These are phyloP conservation scores for Dioszegia hungarica DNA, from an alignment of 768 basidiomycete genomes.

Conservation along the genomic window DNA sequence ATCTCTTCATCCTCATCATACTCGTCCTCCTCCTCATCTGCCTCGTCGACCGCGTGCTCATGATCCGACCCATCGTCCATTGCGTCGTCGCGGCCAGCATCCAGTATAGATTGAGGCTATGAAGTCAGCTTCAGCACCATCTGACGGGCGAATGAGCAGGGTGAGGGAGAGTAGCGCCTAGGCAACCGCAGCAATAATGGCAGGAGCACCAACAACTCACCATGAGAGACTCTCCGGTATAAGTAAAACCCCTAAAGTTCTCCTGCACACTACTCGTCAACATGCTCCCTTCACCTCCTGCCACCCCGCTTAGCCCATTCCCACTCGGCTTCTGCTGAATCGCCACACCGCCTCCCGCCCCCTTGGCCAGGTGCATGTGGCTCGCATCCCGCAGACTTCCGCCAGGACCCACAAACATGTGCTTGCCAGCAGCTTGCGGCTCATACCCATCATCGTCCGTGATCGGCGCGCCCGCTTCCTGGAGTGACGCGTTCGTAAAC, in stretches of 20 bases:
- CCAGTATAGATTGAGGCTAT: slow-evolving; percentile 40
- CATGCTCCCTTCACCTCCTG: slow-evolving; percentile 54
- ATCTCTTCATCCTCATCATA: slow-evolving; percentile 42
- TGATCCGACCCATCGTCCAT: slow-evolving; percentile 47
- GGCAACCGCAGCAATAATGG: too few species aligned
- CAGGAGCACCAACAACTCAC: slow-evolving; percentile 26
- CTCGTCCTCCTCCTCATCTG: slow-evolving; percentile 64
- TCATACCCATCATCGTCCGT: slow-evolving; percentile 49
- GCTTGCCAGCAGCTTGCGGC: slow-evolving; percentile 20
- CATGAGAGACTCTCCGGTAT: slow-evolving; percentile 51
- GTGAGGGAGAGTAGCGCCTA: too few species aligned
- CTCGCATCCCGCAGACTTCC: slow-evolving; percentile 28
- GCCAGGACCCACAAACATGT: slow-evolving; percentile 46
- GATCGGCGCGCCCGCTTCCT: slow-evolving; percentile 74
- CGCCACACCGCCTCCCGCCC: slow-evolving; percentile 20
- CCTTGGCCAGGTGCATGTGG: slow-evolving; percentile 16
- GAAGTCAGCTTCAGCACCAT: background rate
- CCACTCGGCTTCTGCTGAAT: slow-evolving; percentile 41
- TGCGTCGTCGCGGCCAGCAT: slow-evolving; percentile 28
- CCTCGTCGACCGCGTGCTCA: slow-evolving; percentile 48
- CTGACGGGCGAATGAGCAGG: too few species aligned
- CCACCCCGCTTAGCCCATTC: slow-evolving; percentile 12
- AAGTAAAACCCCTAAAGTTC: slow-evolving; percentile 88
- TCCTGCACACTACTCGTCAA: slow-evolving; percentile 90
- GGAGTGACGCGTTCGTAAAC: slow-evolving; percentile 66